Conservation (phyloP, 2,329 filamentous ascomycete genomes). For the Ophiostoma novo-ulmi region DNA sequence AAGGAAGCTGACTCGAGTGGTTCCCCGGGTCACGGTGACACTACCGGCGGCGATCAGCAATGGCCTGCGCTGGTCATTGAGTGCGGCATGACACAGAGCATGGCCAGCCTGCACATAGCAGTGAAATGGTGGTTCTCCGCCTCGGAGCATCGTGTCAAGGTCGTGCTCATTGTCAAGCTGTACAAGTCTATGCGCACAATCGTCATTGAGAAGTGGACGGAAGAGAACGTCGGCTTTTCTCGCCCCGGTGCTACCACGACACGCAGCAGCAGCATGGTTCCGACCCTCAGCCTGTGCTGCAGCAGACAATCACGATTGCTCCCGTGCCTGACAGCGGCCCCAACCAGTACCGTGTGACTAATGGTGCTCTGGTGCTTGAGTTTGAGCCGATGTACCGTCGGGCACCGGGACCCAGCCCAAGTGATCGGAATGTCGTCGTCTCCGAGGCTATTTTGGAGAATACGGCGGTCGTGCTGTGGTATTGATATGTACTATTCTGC, state of each 20-base stretch:
- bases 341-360: neutral
- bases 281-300: neutral
- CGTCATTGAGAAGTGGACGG: conserved; percentile 9
- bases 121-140: conserved; percentile 17
- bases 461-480: neutral
- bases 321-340: neutral
- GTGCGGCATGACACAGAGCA: neutral
- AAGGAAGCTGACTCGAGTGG: conserved; percentile 12
- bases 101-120: neutral
- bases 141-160: conserved; percentile 9
- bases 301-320: neutral
- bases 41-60: neutral
- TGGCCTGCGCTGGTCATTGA: conserved; percentile 17
- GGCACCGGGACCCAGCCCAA: neutral
- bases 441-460: neutral
- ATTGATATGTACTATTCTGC: neutral
- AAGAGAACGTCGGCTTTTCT: neutral
- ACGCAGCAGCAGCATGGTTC: neutral
- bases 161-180: conserved; percentile 11
- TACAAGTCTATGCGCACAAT: neutral
- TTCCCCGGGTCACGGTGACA: neutral
- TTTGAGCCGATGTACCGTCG: neutral
- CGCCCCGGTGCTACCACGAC: neutral
- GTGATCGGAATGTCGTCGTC: neutral
- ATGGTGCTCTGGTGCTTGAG: neutral